A percentile compares a stretch with the other conserved stretches of the same genome.
Conservation (phyloP, 805 yeast species). For the Suhomyces canberraensis region DNA sequence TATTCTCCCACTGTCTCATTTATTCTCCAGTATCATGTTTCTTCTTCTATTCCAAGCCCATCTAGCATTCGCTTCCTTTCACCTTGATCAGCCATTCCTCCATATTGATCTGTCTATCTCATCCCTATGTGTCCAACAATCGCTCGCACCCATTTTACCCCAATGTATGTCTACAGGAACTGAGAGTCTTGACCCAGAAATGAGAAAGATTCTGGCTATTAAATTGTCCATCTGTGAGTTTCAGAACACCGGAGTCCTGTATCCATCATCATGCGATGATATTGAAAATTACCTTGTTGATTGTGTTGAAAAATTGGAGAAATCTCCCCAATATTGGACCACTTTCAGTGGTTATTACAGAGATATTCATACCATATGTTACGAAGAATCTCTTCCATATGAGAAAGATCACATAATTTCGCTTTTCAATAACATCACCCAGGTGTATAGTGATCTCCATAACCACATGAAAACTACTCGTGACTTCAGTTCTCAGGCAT, state of each 20-base stretch:
- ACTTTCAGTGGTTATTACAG: slow-evolving; percentile 65
- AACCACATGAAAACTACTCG: slow-evolving; percentile 17
- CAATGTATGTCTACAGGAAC: slow-evolving; percentile 40
- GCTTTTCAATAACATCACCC: slow-evolving; percentile 47
- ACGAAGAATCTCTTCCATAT: slow-evolving; percentile 48
- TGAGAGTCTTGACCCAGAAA: slow-evolving; percentile 32
- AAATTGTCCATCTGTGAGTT: slow-evolving; percentile 55
- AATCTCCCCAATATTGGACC: slow-evolving; percentile 66
- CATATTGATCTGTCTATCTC: too few species aligned
- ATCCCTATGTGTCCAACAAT: slow-evolving; percentile 35
- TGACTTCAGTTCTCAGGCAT: slow-evolving; percentile 3
- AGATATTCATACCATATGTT: slow-evolving; percentile 50
- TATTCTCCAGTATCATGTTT: too few species aligned
- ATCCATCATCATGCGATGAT: slow-evolving; percentile 27
- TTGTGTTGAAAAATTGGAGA: slow-evolving; percentile 43
- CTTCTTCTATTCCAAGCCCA: too few species aligned
- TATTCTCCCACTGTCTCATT: too few species aligned
- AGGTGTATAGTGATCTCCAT: slow-evolving; percentile 14
- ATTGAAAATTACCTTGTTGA: slow-evolving; percentile 13
- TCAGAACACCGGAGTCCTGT: slow-evolving; percentile 40
- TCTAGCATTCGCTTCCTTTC: too few species aligned
- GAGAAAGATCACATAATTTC: slow-evolving; percentile 49
- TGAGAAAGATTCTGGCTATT: slow-evolving; percentile 40
- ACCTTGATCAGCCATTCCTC: too few species aligned
- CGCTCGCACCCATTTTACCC: slow-evolving; percentile 38